These are phyloP conservation scores for Epichloe amarillans DNA, from an alignment of 2,329 filamentous ascomycete genomes.

Conservation along the genomic window DNA sequence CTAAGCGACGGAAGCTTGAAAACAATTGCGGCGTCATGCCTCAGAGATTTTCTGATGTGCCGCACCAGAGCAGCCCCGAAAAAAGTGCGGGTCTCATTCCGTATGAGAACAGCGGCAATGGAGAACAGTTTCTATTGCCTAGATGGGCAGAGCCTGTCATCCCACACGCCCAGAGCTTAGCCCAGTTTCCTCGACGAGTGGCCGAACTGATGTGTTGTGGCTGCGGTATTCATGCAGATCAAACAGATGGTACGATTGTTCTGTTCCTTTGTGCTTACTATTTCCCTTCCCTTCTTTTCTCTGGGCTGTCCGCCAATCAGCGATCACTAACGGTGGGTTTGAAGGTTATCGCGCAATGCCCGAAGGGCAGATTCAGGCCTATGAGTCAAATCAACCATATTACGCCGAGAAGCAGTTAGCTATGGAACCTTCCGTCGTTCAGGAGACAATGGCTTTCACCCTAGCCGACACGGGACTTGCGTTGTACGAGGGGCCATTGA, in stretches of 20 bases:
- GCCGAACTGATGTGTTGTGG: conserved; percentile 19
- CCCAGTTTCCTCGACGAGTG: conserved; percentile 17
- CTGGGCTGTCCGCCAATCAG: not conserved
- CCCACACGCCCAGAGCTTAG: conserved; percentile 12
- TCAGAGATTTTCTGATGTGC: conserved; percentile 8
- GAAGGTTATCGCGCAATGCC: conserved; percentile 23
- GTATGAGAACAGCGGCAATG: not conserved
- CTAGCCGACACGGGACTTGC: not conserved
- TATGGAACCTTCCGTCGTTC: not conserved
- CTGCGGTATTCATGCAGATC: conserved; percentile 17
- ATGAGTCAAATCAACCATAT: conserved; percentile 20
- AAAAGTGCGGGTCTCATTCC: not conserved
- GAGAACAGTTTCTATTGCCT: conserved; percentile 10
- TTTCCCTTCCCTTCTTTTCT: not conserved
- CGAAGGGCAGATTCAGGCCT: conserved; percentile 12
- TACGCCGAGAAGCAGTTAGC: conserved; percentile 2
- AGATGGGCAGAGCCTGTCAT: conserved; percentile 12
- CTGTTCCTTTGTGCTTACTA: not conserved
- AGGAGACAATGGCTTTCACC: not conserved
- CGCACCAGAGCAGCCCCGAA: not conserved
- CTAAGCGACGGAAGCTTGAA: conserved; percentile 20
- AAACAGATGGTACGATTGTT: conserved; percentile 18
- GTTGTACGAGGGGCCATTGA: not conserved
- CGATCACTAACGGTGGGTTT: not conserved
- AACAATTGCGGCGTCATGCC: conserved; percentile 19